Evolutionary conservation across 2,329 filamentous ascomycete species (phyloP).

Genomic region (Nannizzia gypsea): DNA sequence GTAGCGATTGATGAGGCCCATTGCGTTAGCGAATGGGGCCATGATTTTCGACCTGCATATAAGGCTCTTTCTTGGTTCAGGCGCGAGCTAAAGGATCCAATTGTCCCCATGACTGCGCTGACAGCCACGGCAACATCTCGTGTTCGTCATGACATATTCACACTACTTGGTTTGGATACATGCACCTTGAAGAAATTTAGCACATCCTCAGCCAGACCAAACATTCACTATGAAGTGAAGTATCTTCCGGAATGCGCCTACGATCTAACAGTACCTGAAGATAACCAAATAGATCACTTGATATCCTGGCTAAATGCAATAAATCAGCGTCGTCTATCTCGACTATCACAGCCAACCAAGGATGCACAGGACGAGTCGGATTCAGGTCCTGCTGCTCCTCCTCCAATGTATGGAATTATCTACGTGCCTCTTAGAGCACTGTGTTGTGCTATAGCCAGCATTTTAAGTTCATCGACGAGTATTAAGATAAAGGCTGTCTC

Average conservation of each 20-base stretch:
- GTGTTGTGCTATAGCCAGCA: constrained; percentile 30
- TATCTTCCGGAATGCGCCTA: constrained; percentile 35
- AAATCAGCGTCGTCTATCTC: constrained; percentile 53
- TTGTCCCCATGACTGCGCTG: constrained; percentile 82
- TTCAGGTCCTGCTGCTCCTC: constrained; percentile 14
- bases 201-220: constrained; percentile 71
- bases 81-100: constrained; percentile 55
- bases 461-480: constrained; percentile 19
- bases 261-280: constrained; percentile 20
- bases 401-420: constrained; percentile 36
- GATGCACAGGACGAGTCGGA: constrained; percentile 9
- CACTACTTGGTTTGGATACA: constrained; percentile 56
- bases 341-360: constrained; percentile 57
- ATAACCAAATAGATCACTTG: constrained; percentile 65
- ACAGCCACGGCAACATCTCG: constrained; percentile 79
- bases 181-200: constrained; percentile 60
- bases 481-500: constrained; percentile 32
- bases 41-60: constrained; percentile 91
- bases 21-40: constrained; percentile 96
- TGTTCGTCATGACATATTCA: constrained; percentile 73
- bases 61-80: constrained; percentile 73
- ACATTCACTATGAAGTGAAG: constrained; percentile 81
- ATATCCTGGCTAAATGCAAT: constrained; percentile 63
- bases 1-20: constrained; percentile 91
- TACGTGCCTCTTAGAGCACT: constrained; percentile 35